Evolutionary conservation across 306 rosid species (phyloP), one percentile per base, ranked within the genome.

Genomic region (Pyrus betulifolia): DNA sequence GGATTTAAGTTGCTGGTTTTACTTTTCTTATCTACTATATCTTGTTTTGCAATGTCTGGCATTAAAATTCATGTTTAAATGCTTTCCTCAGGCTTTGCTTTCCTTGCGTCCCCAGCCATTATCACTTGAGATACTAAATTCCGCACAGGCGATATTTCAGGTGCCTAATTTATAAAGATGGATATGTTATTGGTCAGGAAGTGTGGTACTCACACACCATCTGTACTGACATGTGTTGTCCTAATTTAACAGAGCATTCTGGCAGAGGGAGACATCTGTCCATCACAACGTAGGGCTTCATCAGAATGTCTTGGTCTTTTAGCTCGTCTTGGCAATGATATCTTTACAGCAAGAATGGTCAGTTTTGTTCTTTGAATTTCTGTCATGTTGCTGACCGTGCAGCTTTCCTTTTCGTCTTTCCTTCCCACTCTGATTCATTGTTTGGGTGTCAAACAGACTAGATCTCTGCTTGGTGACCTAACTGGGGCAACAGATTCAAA

Each of bases 291-390:
- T 38, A 83, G 98, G 80, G 97, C 98, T 78, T 82, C 97, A 0
- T 90, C 91, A 28, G 98, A 95, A 88, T 91, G 96, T 67, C 89
- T 95, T 74, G 98, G 98, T 76, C 87, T 89, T 78, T 84, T 95
- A 78, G 96, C 98, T 80, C 97, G 98, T 79, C 86, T 92, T 82
- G 98, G 98, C 82, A 92, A 89, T 69, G 98, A 95, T 79, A 69
- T 90, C 79, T 95, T 90, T 85, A 90, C 97, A 72, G 98, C 98
- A 61, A 90, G 96, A 88, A 89, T 92, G 96, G 98, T 86, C 76
- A 82, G 86, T 81, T 74, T 66, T 66, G 63, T 62, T 21, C 49
- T 67, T 67, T 21, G 14, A 58, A 58, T 49, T 58, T 22, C 63
- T 3, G 30, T 58, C 30, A 23, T 22, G 30, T 22, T 58, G 30